Evolutionary conservation across 805 yeast genomes (phyloP), one percentile per base, ranked within the genome.

Genomic region (Myxozyma sirexii): DNA sequence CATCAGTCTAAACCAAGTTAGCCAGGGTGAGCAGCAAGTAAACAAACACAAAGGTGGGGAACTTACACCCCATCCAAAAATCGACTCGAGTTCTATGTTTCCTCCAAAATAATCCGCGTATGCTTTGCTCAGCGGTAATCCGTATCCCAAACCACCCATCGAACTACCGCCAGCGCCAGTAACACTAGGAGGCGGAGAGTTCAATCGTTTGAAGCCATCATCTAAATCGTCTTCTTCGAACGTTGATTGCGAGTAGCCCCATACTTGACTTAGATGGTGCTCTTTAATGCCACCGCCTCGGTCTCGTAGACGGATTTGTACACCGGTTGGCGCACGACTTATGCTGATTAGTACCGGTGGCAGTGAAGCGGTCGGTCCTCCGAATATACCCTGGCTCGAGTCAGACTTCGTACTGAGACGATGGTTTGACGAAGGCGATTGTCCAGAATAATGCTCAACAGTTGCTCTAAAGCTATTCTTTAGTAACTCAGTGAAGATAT

Each of bases 81-180:
- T 79, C 49, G 87, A 83, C 70, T 88, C 90, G 29, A 89, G 77
- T 60, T 84, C 84, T 52, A 89, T 77, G 47, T 77, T 77, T 1
- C 94, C 94, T 43, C 86, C 87, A 70, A 88, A 87, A 70, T 86
- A 79, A 68, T 84, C 88, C 31, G 87, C 84, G 68, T 88, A 88
- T 0, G 90, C 87, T 67, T 83, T 77, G 27, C 92, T 88, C 63
- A 93, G 76, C 5, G 98, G 98, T 56, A 93, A 74, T 0, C 99
- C 99, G 71, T 90, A 93, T 0, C 98, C 98, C 88, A 94, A 88
- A 0, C 99, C 99, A 0, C 97, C 97, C 37, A 93, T 82, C 23
- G 80, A 79, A 46, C 79, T 78, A 0, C 88, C 87, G 1, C 86
- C 86, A 24, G 80, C 79, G 1, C 91, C 92, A 1, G 66, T 62